Evolutionary conservation across 768 basidiomycete genomes (phyloP).

Genomic region (Sarcodon sp.): DNA sequence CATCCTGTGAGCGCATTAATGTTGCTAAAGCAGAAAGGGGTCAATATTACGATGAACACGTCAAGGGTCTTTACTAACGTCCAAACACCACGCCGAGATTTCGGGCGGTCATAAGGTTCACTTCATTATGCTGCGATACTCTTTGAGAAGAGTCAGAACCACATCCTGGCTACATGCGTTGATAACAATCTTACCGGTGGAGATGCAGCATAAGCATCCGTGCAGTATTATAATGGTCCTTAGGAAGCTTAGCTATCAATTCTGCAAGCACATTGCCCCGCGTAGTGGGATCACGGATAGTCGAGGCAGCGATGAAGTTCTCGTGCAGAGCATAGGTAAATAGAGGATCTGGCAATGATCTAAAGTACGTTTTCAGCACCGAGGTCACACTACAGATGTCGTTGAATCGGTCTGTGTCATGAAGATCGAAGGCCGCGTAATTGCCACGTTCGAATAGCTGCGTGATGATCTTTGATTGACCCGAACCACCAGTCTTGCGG

Average conservation of each 20-base stretch:
- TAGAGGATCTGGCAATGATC: slow-evolving; percentile 82
- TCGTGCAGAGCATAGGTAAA: slow-evolving; percentile 88
- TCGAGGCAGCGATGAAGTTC: slow-evolving; percentile 69
- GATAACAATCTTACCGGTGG: slow-evolving; percentile 42
- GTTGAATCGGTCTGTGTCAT: slow-evolving; percentile 83
- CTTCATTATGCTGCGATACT: slow-evolving; percentile 52
- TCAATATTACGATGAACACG: background rate
- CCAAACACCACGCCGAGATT: slow-evolving; percentile 98
- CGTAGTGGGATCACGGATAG: slow-evolving; percentile 45
- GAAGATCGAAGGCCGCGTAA: slow-evolving; percentile 79
- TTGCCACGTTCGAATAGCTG: slow-evolving; percentile 91
- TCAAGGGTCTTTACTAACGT: slow-evolving; percentile 44
- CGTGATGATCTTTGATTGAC: slow-evolving; percentile 87
- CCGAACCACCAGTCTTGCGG: slow-evolving; percentile 90
- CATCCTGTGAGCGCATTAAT: slow-evolving; percentile 81
- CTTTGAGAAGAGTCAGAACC: slow-evolving; percentile 11
- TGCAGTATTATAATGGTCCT: slow-evolving; percentile 81
- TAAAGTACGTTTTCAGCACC: slow-evolving; percentile 93
- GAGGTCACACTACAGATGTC: slow-evolving; percentile 96
- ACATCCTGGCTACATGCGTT: background rate
- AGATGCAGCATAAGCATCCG: slow-evolving; percentile 78
- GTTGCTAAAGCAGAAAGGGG: slow-evolving; percentile 46
- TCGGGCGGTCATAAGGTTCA: slow-evolving; percentile 88
- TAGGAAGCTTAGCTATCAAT: slow-evolving; percentile 66
- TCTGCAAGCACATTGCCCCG: slow-evolving; percentile 53